phyloP scores from a whole-genome alignment of 192 early-diverging fungal genomes.

The Lobosporangium transversale region DNA sequence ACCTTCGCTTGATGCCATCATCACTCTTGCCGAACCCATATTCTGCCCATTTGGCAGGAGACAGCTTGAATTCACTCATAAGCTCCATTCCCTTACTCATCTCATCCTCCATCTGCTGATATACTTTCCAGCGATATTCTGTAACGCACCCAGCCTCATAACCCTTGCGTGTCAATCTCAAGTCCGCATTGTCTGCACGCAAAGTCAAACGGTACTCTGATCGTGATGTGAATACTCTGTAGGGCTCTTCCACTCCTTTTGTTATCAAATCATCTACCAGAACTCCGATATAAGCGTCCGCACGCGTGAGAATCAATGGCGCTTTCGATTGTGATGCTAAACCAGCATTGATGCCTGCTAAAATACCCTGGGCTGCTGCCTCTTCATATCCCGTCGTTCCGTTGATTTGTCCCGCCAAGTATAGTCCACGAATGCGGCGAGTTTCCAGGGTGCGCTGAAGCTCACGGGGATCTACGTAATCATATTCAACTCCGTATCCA shows the following conservation, averaged over 20 bases:
- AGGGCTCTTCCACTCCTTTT: conserved; percentile 84
- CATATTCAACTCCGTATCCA: conserved; percentile 89
- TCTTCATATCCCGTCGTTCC: conserved; percentile 91
- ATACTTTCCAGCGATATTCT: conserved; percentile 58
- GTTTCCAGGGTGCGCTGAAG: conserved; percentile 80
- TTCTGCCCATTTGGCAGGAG: conserved; percentile 65
- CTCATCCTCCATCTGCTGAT: conserved; percentile 55
- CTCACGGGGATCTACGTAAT: conserved; percentile 86
- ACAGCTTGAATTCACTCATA: conserved; percentile 58
- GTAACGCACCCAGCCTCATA: conserved; percentile 64
- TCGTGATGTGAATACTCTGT: conserved; percentile 84
- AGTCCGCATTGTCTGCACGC: conserved; percentile 83
- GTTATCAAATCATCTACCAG: conserved; percentile 85
- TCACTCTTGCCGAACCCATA: conserved; percentile 50
- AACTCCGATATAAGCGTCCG: conserved; percentile 85
- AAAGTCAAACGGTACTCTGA: conserved; percentile 83
- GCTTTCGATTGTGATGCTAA: conserved; percentile 61
- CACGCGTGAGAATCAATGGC: conserved; percentile 74
- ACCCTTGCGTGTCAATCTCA: conserved; percentile 76
- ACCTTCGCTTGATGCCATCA: conserved; percentile 56
- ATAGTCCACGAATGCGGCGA: conserved; percentile 78
- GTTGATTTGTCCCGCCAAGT: conserved; percentile 87
- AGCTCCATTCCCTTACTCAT: conserved; percentile 59
- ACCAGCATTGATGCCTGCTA: conserved; percentile 83
- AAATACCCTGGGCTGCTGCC: conserved; percentile 82